Evolutionary conservation across 352 stramenopile genomes (phyloP).

Genomic region (Globisporangium canariense): DNA sequence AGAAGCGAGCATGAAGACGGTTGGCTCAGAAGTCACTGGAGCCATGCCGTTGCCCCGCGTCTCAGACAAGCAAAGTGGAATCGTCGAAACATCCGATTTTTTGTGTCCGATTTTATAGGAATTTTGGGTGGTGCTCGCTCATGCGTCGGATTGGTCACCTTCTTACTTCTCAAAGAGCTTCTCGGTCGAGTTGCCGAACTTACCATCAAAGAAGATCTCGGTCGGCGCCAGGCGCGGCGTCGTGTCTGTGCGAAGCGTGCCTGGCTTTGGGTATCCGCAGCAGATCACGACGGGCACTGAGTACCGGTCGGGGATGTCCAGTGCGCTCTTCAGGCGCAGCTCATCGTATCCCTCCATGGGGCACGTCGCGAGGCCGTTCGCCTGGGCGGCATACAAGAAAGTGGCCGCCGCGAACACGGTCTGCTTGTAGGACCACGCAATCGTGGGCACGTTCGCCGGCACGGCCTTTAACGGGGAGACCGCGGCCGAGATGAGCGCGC

Average conservation of each 20-base stretch:
- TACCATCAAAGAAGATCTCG: slow-evolving; percentile 84
- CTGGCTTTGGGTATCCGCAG: slow-evolving; percentile 52
- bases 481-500: slow-evolving; percentile 50
- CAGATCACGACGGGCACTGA: slow-evolving; percentile 68
- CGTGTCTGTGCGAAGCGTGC: slow-evolving; percentile 2
- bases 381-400: slow-evolving; percentile 69
- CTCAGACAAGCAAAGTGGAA: no score
- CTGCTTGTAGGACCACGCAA: slow-evolving; percentile 83
- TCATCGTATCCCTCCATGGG: slow-evolving; percentile 84
- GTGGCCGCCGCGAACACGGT: slow-evolving; percentile 65
- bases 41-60: no score
- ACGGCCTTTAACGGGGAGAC: slow-evolving; percentile 63
- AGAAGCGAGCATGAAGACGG: no score
- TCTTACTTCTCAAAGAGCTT: slow-evolving; percentile 36
- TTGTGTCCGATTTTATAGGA: background rate
- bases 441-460: slow-evolving; percentile 56
- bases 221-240: slow-evolving; percentile 52
- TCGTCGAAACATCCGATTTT: background rate
- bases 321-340: slow-evolving; percentile 45
- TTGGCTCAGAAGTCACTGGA: no score
- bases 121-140: background rate
- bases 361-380: slow-evolving; percentile 65
- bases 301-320: slow-evolving; percentile 82
- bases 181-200: slow-evolving; percentile 68
- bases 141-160: background rate